Conservation (phyloP, 2,329 filamentous ascomycete genomes). For the Tolypocladium cylindrosporum region DNA sequence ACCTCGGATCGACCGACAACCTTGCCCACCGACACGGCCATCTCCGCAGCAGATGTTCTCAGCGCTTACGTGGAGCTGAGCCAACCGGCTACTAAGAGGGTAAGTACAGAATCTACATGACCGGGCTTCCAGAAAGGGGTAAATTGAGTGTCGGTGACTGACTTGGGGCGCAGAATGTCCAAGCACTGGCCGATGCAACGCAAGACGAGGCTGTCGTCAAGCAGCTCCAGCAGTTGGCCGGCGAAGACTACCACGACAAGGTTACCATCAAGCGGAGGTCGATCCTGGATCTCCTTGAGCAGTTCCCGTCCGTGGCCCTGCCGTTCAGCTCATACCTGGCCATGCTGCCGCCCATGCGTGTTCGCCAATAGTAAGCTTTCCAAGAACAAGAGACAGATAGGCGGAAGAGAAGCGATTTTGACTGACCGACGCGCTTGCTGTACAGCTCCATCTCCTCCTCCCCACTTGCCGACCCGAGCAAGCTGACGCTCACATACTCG, state of each 20-base stretch:
- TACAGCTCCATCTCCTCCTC: slow-evolving; percentile 62
- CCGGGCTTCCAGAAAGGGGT: neutral
- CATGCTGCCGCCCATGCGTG: slow-evolving; percentile 67
- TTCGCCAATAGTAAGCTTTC: slow-evolving; percentile 52
- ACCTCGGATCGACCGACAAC: slow-evolving; percentile 37
- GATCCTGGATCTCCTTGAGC: slow-evolving; percentile 59
- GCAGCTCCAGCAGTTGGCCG: slow-evolving; percentile 36
- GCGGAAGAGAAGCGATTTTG: neutral
- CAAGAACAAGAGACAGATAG: neutral
- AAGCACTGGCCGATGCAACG: slow-evolving; percentile 36
- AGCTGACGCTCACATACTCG: slow-evolving; percentile 57
- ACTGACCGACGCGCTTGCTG: neutral
- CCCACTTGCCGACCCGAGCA: slow-evolving; percentile 46
- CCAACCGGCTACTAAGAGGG: slow-evolving; percentile 61
- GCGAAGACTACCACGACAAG: slow-evolving; percentile 35
- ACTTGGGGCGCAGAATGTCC: slow-evolving; percentile 19
- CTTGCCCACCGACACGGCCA: slow-evolving; percentile 43
- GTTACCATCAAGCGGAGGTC: slow-evolving; percentile 49
- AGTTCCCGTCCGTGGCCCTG: slow-evolving; percentile 47
- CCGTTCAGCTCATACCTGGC: slow-evolving; percentile 57
- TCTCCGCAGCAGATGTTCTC: slow-evolving; percentile 55
- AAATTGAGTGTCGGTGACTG: neutral
- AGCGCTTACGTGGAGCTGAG: slow-evolving; percentile 63
- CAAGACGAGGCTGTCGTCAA: slow-evolving; percentile 31
- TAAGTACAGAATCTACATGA: slow-evolving; percentile 14